These are phyloP conservation scores for Alternaria angustiovoidea DNA, from an alignment of 2,329 filamentous ascomycete genomes.

Conservation along the genomic window DNA sequence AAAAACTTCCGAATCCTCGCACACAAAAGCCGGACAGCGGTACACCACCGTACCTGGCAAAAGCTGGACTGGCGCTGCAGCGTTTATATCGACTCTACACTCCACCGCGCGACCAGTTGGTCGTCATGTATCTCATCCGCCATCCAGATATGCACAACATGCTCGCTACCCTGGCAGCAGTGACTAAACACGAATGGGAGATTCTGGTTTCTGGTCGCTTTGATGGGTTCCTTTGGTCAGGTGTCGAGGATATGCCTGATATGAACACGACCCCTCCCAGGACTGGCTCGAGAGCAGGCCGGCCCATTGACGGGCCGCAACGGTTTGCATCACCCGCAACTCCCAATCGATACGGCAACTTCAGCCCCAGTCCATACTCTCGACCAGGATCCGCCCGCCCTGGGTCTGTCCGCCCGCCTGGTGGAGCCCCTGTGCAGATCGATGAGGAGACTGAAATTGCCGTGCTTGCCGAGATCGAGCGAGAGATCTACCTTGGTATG, in stretches of 20 bases:
- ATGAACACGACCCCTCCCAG: slow-evolving; percentile 34
- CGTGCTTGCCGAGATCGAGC: slow-evolving; percentile 87
- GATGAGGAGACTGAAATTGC: slow-evolving; percentile 95
- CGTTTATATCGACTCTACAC: slow-evolving; percentile 79
- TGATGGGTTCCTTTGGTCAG: slow-evolving; percentile 94
- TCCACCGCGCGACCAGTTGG: slow-evolving; percentile 83
- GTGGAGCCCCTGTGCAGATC: slow-evolving; percentile 76
- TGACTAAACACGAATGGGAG: slow-evolving; percentile 94
- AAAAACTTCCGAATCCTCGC: slow-evolving; percentile 61
- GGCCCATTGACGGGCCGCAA: slow-evolving; percentile 48
- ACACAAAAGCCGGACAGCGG: slow-evolving; percentile 71
- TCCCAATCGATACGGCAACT: slow-evolving; percentile 55
- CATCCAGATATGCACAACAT: slow-evolving; percentile 84
- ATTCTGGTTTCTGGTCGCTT: slow-evolving; percentile 93
- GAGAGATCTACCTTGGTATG: slow-evolving; percentile 94
- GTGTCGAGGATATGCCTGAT: slow-evolving; percentile 69
- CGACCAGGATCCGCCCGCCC: slow-evolving; percentile 32
- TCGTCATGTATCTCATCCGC: slow-evolving; percentile 84
- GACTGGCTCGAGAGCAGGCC: slow-evolving; percentile 49
- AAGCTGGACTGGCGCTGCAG: slow-evolving; percentile 80
- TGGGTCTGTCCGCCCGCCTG: slow-evolving; percentile 49
- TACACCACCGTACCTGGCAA: slow-evolving; percentile 76
- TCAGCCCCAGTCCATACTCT: slow-evolving; percentile 37
- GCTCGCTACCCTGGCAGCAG: slow-evolving; percentile 84
- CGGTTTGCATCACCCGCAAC: slow-evolving; percentile 60